A percentile compares a stretch with the other conserved stretches of the same genome.
These are phyloP conservation scores for Lichtheimia hyalospora DNA, from an alignment of 371 early-diverging fungal genomes.

Conservation along the genomic window DNA sequence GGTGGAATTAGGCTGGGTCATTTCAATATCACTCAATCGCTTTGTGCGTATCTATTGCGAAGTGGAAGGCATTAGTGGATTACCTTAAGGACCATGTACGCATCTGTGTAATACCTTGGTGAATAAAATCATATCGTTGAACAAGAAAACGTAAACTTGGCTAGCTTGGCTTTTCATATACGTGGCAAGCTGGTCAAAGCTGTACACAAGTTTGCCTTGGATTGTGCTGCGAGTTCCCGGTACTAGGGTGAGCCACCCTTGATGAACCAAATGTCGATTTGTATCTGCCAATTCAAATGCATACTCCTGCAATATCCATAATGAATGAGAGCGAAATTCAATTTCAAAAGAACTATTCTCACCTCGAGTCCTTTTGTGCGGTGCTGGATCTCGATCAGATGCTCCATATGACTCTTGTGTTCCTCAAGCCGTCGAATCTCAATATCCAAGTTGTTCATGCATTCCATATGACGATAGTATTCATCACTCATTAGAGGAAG, in stretches of 20 bases:
- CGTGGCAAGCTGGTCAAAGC: background rate
- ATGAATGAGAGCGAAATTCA: background rate
- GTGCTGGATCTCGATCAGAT: slow-evolving; percentile 6
- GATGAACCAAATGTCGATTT: slow-evolving; percentile 28
- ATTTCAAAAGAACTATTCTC: background rate
- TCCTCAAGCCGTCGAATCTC: slow-evolving; percentile 29
- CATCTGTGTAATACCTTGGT: slow-evolving; percentile 20
- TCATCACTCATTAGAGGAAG: slow-evolving; percentile 1
- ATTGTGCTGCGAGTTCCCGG: slow-evolving; percentile 11
- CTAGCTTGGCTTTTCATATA: slow-evolving; percentile 19
- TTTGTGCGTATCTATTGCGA: background rate
- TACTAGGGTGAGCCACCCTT: slow-evolving; percentile 31
- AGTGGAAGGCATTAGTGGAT: too few relatives aligned
- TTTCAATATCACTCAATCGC: background rate
- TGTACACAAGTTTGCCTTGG: slow-evolving; percentile 2
- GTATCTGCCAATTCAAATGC: slow-evolving; percentile 9
- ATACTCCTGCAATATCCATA: background rate
- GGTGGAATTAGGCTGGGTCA: background rate
- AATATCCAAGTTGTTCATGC: slow-evolving; percentile 26
- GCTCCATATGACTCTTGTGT: slow-evolving; percentile 30
- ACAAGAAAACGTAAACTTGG: slow-evolving; percentile 38
- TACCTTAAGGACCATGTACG: background rate
- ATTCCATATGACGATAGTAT: slow-evolving; percentile 11
- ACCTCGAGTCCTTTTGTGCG: slow-evolving; percentile 27
- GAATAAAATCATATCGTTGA: slow-evolving; percentile 40